Base-by-base conservation (phyloP, 2,329 filamentous ascomycete species). In the Thelonectria rubi region DNA sequence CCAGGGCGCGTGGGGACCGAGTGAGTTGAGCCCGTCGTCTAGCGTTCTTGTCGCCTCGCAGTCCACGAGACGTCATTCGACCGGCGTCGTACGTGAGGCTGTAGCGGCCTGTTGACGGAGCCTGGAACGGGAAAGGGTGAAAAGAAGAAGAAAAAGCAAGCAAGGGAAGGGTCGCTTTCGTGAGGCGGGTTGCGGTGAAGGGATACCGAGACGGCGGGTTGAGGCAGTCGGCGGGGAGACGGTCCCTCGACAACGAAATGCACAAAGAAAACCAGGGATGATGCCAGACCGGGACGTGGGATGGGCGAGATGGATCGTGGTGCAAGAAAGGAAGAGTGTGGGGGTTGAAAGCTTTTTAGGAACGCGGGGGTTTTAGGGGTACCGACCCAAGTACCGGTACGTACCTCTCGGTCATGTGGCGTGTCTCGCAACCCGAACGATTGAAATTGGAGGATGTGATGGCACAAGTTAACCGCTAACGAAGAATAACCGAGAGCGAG, bases 41-140 rank as follows among this genome's bases (percentile, higher is more conserved):
- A 69, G 68, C 68, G 68, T 69, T 69, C 66, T 69, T 69, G 57
- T 50, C 66, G 46, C 65, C n/a, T 50, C 66, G 46, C 66, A 50
- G 48, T 56, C 53, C 46, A n/a, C 37, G 40, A 39, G 55, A 64
- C 40, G 57, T 62, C 56, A 60, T 58, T 60, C 58, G 65, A 63
- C 63, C 37, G 45, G 37, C 32, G 53, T 50, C 50, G 45, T 26
- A 58, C 65, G 53, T 58, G 63, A 63, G 60, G 52, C 60, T 63
- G 15, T 20, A 12, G 18, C 32, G 6, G 15, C 7, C 15, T 6
- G 5, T 6, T 40, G 37, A 40, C 12, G 5, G 37, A 14, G 5
- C 18, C 39, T 17, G 39, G 40, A 26, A 45, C 26, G 39, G 40
- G 24, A 45, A 18, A 17, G 20, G 51, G 49, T n/a, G n/a, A n/a